Evolutionary conservation across 2,329 filamentous ascomycete genomes (phyloP).

Genomic region (Alternaria arbusti): DNA sequence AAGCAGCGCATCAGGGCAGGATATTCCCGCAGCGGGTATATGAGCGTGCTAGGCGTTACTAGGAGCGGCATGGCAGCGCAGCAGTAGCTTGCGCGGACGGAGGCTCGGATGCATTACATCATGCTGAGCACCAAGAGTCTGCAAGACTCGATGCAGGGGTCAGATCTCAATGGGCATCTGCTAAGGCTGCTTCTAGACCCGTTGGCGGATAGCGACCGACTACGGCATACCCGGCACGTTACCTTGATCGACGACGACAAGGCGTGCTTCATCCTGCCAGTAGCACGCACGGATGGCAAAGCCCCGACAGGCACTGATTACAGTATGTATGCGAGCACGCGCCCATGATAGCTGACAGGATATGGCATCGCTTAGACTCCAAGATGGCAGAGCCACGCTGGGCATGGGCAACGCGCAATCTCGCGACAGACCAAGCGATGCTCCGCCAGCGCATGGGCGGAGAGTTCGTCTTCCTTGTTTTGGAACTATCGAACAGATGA

Average conservation of each 20-base stretch:
- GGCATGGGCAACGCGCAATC: conserved; percentile 1
- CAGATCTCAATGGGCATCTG: conserved; percentile 26
- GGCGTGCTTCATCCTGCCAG: conserved; percentile 3
- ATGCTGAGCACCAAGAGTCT: conserved; percentile 19
- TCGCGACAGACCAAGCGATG: not conserved
- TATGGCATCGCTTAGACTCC: not conserved
- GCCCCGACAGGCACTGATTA: not conserved
- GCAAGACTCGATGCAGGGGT: conserved; percentile 22
- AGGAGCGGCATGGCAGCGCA: not conserved
- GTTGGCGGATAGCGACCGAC: conserved; percentile 29
- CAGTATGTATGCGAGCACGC: conserved; percentile 3
- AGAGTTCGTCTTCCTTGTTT: not conserved
- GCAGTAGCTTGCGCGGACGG: conserved; percentile 12
- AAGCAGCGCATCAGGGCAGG: conserved; percentile 13
- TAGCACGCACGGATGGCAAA: conserved; percentile 9
- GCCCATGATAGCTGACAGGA: not conserved
- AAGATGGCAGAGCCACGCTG: not conserved
- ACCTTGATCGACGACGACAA: conserved; percentile 21
- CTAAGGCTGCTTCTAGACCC: conserved; percentile 17
- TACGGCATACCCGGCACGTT: conserved; percentile 37
- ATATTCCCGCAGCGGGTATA: conserved; percentile 10
- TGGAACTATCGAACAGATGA: not conserved
- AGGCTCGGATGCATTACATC: conserved; percentile 38
- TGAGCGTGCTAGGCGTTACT: not conserved
- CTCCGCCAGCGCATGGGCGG: not conserved